Percentiles rank a stretch among this genome's conserved stretches.
phyloP scores from a whole-genome alignment of 805 yeast species.

The Phaffomyces antillensis region DNA sequence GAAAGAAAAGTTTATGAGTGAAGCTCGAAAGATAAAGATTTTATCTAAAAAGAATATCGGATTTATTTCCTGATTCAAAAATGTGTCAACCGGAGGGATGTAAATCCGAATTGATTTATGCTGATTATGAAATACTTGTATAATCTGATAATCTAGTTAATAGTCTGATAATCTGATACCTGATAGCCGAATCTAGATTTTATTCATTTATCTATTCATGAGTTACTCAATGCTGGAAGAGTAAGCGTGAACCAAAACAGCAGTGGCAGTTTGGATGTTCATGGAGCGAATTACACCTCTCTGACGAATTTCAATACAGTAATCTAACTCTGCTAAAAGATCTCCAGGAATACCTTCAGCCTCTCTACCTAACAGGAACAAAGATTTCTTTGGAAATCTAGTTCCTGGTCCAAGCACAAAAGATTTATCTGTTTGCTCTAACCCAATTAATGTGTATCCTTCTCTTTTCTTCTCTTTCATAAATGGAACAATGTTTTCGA shows the following conservation, averaged over 20 bases:
- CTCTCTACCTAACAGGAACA: constrained; percentile 78
- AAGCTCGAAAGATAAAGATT: neutral
- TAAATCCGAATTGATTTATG: no score
- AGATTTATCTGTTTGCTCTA: constrained; percentile 92
- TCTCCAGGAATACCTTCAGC: constrained; percentile 90
- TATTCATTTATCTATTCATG: no score
- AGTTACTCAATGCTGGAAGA: constrained; percentile 28
- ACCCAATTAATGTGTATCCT: constrained; percentile 83
- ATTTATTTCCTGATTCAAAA: neutral
- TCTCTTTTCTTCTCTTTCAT: constrained; percentile 57
- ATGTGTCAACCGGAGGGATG: neutral
- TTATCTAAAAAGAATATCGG: neutral
- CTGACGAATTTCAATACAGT: constrained; percentile 87
- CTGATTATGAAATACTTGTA: no score
- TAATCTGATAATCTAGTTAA: no score
- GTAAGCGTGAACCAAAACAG: constrained; percentile 88
- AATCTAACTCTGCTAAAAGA: constrained; percentile 70
- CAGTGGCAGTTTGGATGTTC: constrained; percentile 97
- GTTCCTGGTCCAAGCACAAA: constrained; percentile 56
- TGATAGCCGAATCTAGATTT: no score
- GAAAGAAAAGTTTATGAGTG: no score
- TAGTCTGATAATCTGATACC: no score
- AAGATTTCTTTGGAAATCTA: constrained; percentile 70
- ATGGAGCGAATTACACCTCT: constrained; percentile 88
- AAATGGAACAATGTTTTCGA: constrained; percentile 45